Percentiles rank a stretch among this genome's conserved stretches.
These are phyloP conservation scores for Cicer yamashitae DNA, from an alignment of 306 rosid genomes.

Conservation along the genomic window DNA sequence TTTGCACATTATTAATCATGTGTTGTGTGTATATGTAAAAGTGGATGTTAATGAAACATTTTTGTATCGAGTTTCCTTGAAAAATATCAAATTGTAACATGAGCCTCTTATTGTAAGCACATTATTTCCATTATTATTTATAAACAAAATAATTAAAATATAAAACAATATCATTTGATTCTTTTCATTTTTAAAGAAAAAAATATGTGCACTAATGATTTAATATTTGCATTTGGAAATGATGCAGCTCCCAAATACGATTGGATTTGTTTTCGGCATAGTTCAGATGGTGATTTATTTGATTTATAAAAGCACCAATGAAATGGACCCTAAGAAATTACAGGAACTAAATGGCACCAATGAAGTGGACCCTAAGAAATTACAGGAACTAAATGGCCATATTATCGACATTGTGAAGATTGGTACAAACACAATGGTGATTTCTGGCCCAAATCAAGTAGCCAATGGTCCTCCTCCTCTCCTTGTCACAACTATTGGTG, in stretches of 20 bases:
- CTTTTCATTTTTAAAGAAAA: neutral
- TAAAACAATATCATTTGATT: neutral
- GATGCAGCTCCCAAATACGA: slow-evolving; percentile 77
- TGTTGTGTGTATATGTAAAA: too few species aligned
- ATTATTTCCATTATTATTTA: neutral
- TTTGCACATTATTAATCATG: too few species aligned
- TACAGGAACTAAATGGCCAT: slow-evolving; percentile 55
- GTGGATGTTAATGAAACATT: too few species aligned
- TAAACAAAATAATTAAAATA: neutral
- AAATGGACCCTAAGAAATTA: slow-evolving; percentile 53
- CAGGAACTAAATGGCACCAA: slow-evolving; percentile 60
- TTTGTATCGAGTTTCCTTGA: neutral
- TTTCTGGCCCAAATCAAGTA: too few species aligned
- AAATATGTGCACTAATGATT: neutral
- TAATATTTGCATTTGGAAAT: slow-evolving; percentile 26
- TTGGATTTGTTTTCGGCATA: slow-evolving; percentile 83
- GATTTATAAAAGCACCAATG: slow-evolving; percentile 62
- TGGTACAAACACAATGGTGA: too few species aligned
- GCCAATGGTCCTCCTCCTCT: too few species aligned
- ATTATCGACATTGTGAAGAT: too few species aligned
- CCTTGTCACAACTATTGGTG: too few species aligned
- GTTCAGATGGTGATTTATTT: slow-evolving; percentile 77
- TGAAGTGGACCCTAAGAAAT: slow-evolving; percentile 53
- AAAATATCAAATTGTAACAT: slow-evolving; percentile 4
- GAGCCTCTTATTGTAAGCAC: neutral